These are phyloP conservation scores for Symbiodinium natans DNA, from an alignment of 73 alveolate genomes.

Conservation along the genomic window DNA sequence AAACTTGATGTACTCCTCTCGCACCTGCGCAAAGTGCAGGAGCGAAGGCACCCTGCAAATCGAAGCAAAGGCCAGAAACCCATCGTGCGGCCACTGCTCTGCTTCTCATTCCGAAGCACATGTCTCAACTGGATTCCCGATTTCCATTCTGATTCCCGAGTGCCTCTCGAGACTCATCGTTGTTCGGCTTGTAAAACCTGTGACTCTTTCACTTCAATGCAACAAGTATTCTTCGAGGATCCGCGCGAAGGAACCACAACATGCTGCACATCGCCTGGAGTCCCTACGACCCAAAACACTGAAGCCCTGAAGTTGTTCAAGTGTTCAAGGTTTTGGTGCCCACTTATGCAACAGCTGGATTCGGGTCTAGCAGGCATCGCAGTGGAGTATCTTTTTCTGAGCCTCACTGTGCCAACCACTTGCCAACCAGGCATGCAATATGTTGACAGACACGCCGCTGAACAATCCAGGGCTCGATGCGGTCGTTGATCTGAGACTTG, in stretches of 20 bases:
- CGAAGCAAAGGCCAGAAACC: background rate
- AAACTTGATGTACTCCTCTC: slow-evolving; percentile 69
- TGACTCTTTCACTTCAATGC: background rate
- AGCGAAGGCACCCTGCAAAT: background rate
- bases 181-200: slow-evolving; percentile 87
- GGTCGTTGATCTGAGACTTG: slow-evolving; percentile 84
- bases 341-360: no score
- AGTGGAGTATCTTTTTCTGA: no score
- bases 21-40: slow-evolving; percentile 5
- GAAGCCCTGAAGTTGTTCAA: no score
- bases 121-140: no score
- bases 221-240: background rate
- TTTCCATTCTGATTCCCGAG: background rate
- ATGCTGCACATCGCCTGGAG: background rate
- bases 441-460: no score
- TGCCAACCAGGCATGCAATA: no score
- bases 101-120: no score
- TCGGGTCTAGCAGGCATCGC: no score
- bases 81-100: no score
- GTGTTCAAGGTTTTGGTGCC: no score
- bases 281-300: background rate
- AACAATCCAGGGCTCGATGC: slow-evolving; percentile 87
- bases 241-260: background rate
- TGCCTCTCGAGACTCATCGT: slow-evolving; percentile 89
- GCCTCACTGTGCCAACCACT: no score